Evolutionary conservation across 2,329 filamentous ascomycete genomes (phyloP).

Genomic region (Aquanectria penicillioides): DNA sequence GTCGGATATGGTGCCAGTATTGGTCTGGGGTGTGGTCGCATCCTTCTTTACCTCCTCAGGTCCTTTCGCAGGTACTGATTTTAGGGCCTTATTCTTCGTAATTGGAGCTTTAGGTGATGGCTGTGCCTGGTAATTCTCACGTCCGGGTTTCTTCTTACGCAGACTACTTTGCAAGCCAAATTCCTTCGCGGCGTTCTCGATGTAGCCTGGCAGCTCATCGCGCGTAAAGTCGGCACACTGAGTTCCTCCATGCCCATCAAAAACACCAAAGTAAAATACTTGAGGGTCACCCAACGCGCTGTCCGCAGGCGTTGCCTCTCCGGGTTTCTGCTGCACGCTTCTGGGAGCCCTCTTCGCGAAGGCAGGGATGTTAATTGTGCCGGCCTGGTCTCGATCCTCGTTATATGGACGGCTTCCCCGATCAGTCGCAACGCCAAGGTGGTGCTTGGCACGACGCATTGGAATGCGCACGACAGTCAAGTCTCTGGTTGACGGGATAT

Average conservation of each 20-base stretch:
- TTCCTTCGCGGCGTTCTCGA: conserved; percentile 80
- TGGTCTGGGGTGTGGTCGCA: conserved; percentile 48
- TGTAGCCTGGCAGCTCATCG: conserved; percentile 86
- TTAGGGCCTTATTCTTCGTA: conserved; percentile 41
- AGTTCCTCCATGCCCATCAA: conserved; percentile 92
- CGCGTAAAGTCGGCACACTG: conserved; percentile 89
- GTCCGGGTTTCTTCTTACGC: conserved; percentile 53
- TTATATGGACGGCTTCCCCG: conserved; percentile 89
- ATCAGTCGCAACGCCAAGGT: conserved; percentile 84
- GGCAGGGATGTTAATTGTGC: conserved; percentile 90
- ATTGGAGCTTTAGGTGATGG: conserved; percentile 25
- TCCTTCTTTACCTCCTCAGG: conserved; percentile 56
- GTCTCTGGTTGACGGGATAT: conserved; percentile 71
- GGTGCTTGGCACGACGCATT: conserved; percentile 91
- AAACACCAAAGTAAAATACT: conserved; percentile 96
- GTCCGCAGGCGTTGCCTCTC: conserved; percentile 75
- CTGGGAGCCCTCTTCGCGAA: conserved; percentile 87
- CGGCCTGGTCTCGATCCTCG: conserved; percentile 93
- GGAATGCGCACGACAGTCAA: conserved; percentile 96
- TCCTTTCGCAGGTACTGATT: conserved; percentile 59
- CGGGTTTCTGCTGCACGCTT: conserved; percentile 61
- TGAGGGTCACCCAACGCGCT: conserved; percentile 89
- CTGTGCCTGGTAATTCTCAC: conserved; percentile 33
- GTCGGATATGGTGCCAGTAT: conserved; percentile 45
- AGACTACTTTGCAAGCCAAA: conserved; percentile 85